These are phyloP conservation scores for Ceratocystis papillata DNA, from an alignment of 2,329 filamentous ascomycete genomes.

Conservation along the genomic window DNA sequence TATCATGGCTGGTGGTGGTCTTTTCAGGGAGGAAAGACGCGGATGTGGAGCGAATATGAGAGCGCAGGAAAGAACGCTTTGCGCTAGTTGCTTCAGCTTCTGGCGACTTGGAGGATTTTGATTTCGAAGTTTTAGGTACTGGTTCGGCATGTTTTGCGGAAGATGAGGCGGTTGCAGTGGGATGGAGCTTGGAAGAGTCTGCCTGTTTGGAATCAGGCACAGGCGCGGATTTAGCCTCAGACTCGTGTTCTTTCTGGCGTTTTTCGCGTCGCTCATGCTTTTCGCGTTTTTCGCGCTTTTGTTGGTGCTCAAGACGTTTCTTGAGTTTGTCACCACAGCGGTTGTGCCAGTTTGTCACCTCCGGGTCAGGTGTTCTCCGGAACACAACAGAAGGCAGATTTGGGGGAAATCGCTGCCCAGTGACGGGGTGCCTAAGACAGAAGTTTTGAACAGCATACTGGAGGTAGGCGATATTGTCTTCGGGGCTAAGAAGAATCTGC, in stretches of 20 bases:
- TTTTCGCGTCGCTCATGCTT: constrained; percentile 3
- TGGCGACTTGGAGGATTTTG: not conserved
- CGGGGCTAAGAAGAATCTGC: constrained; percentile 74
- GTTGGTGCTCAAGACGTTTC: constrained; percentile 15
- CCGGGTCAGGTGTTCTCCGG: constrained; percentile 59
- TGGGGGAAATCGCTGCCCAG: constrained; percentile 55
- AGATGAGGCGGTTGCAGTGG: not conserved
- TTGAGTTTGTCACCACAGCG: constrained; percentile 60
- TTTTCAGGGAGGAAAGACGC: constrained; percentile 17
- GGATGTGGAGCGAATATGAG: constrained; percentile 19
- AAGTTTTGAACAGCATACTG: constrained; percentile 71
- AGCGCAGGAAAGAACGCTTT: not conserved
- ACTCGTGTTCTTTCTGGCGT: constrained; percentile 5
- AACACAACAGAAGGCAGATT: constrained; percentile 53
- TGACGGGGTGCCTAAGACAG: constrained; percentile 62
- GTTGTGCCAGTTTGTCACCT: constrained; percentile 81
- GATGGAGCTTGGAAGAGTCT: constrained; percentile 9
- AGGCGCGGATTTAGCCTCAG: not conserved
- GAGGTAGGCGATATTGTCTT: constrained; percentile 75
- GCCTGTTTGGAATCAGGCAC: not conserved
- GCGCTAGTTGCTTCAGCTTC: constrained; percentile 1
- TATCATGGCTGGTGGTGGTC: not conserved
- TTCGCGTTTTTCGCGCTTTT: constrained; percentile 13
- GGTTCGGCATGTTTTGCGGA: not conserved
- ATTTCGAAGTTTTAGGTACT: not conserved